Conservation (phyloP, 2,329 filamentous ascomycete species). For the Diaporthe helianthi region DNA sequence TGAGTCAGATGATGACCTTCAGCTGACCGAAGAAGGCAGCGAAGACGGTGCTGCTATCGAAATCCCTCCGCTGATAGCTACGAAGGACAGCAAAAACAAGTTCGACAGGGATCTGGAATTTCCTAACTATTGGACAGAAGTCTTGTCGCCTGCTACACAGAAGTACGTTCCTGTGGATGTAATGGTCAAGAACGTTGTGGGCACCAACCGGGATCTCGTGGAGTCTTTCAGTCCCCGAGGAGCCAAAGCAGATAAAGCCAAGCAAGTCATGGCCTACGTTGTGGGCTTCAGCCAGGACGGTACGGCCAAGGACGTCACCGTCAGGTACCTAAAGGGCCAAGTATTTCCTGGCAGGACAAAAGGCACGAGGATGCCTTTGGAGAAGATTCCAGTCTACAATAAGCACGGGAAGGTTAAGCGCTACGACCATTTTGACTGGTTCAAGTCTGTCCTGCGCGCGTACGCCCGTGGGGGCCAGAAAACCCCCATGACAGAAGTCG, state of each 20-base stretch:
- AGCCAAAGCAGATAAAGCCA: conserved; percentile 80
- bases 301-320: conserved; percentile 92
- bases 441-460: conserved; percentile 77
- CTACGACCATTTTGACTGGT: conserved; percentile 87
- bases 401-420: conserved; percentile 77
- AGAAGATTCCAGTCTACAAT: conserved; percentile 83
- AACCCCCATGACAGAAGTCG: conserved; percentile 69
- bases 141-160: conserved; percentile 80
- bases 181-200: conserved; percentile 71
- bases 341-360: conserved; percentile 90
- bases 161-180: conserved; percentile 82
- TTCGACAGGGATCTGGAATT: conserved; percentile 81
- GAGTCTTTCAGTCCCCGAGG: conserved; percentile 84
- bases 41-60: conserved; percentile 68
- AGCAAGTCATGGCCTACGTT: conserved; percentile 90
- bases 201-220: conserved; percentile 74
- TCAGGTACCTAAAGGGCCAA: conserved; percentile 84
- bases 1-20: conserved; percentile 52
- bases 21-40: conserved; percentile 58
- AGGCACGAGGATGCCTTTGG: conserved; percentile 76
- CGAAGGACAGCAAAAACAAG: conserved; percentile 43
- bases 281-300: conserved; percentile 84
- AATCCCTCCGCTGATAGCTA: conserved; percentile 50
- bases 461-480: conserved; percentile 64
- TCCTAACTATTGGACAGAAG: conserved; percentile 93